A percentile compares a stretch with the other conserved stretches of the same genome.
Evolutionary conservation across 768 basidiomycete species (phyloP).

Genomic region (Mycena vulgaris): DNA sequence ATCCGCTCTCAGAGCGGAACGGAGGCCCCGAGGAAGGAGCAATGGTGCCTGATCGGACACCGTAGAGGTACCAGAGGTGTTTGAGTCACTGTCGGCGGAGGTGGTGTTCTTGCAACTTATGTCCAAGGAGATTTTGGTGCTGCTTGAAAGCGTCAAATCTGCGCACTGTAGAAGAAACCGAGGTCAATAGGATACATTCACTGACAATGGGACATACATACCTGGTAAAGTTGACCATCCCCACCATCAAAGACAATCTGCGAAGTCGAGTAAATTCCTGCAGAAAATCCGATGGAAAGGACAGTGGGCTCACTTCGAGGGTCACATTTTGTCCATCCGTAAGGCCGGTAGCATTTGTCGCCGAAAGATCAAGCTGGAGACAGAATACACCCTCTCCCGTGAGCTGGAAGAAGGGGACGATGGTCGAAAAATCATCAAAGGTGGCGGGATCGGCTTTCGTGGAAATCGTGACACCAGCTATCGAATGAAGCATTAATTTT

Average conservation of each 20-base stretch:
- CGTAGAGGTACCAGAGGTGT: no score
- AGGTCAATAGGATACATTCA: neutral
- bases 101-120: conserved; percentile 51
- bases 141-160: conserved; percentile 77
- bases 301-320: conserved; percentile 61
- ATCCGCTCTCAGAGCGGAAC: neutral
- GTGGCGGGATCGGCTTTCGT: no score
- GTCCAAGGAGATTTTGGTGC: conserved; percentile 63
- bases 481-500: no score
- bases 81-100: conserved; percentile 24
- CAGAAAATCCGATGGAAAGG: neutral
- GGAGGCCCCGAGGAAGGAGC: neutral
- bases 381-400: no score
- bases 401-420: conserved; percentile 67
- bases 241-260: conserved; percentile 76
- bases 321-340: conserved; percentile 81
- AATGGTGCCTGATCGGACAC: neutral
- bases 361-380: conserved; percentile 73
- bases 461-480: no score
- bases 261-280: neutral
- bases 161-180: conserved; percentile 70
- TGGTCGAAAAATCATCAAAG: conserved; percentile 66
- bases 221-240: conserved; percentile 82
- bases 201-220: conserved; percentile 39
- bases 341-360: conserved; percentile 66